Base-by-base conservation (phyloP, 257 asterid genomes). In the Plantago ovata region DNA sequence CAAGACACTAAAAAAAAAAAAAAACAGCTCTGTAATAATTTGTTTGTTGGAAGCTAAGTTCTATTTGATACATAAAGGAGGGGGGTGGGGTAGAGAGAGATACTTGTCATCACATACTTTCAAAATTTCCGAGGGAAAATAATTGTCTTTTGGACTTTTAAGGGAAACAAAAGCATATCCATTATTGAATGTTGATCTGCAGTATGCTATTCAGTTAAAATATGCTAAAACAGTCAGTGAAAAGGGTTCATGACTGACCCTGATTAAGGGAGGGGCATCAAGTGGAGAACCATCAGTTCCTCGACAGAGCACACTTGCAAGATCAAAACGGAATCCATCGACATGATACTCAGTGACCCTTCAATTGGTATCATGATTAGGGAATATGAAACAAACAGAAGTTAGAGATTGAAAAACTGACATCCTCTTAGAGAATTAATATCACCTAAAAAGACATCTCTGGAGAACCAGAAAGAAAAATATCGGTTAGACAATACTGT, bases 241-340 rank as follows among this genome's bases (percentile, higher is more conserved):
- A 46, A 38, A 48, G 54, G 62, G 50, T 44, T 45, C 43, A 58
- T 20, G 65, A 59, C 67, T 69, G 75, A 92, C 98, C 83, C 80
- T 79, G 64, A 92, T 65, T 70, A 92, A 70, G 22, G 96, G 98
- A 49, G 98, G 98, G 72, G 93, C 80, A 72, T 53, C 65, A 60
- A 92, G 85, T 47, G 96, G 98, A 63, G 95, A 78, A 69, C 98
- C 98, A 73, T 92, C 95, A 23, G 82, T 65, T 75, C 98, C 95
- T 58, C 98, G 84, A 75, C 96, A 92, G 64, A 92, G 96, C 78
- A 75, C 87, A 53, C 98, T 88, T 22, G 98, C 91, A 64, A 92
- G 93, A 64, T 92, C 98, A 70, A 92, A 92, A 64, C 98, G 95
- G 75, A 92, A 92, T 47, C 98, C 98, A 72, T 92, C 98, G 72